A percentile compares a stretch with the other conserved stretches of the same genome.
Conservation (phyloP, 2,329 filamentous ascomycete species). For the Diaporthe sp. region DNA sequence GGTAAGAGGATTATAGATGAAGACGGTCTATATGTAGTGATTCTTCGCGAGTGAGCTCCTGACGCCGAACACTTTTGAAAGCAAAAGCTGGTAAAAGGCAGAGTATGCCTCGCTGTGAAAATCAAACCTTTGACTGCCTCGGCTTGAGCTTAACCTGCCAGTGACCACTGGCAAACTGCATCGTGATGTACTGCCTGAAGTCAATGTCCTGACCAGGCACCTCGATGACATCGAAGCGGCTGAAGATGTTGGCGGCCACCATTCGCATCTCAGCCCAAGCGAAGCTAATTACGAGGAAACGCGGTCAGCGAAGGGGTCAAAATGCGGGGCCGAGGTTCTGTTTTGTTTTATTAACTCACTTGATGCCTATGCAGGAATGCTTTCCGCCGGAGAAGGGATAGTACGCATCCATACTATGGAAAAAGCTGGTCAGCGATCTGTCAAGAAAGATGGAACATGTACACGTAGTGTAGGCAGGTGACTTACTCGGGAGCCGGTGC, state of each 20-base stretch:
- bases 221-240: constrained; percentile 45
- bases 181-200: constrained; percentile 47
- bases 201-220: constrained; percentile 45
- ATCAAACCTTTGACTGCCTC: constrained; percentile 12
- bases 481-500: constrained; percentile 26
- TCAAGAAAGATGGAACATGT: neutral
- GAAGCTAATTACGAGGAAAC: constrained; percentile 35
- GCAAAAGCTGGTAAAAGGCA: no score
- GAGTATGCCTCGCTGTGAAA: neutral
- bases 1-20: neutral
- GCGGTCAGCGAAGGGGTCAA: neutral
- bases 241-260: constrained; percentile 44
- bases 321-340: no score
- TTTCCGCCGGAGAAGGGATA: constrained; percentile 44
- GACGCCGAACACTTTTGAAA: neutral
- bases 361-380: constrained; percentile 47
- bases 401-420: constrained; percentile 18
- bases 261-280: constrained; percentile 48
- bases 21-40: neutral
- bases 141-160: constrained; percentile 44
- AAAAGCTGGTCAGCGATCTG: neutral
- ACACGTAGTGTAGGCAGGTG: no score
- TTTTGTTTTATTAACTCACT: constrained; percentile 32
- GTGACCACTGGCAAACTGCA: constrained; percentile 47
- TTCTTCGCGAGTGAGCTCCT: neutral